A percentile compares a stretch with the other conserved stretches of the same genome.
Evolutionary conservation across 768 basidiomycete species (phyloP).

Genomic region (Boletus sp.): DNA sequence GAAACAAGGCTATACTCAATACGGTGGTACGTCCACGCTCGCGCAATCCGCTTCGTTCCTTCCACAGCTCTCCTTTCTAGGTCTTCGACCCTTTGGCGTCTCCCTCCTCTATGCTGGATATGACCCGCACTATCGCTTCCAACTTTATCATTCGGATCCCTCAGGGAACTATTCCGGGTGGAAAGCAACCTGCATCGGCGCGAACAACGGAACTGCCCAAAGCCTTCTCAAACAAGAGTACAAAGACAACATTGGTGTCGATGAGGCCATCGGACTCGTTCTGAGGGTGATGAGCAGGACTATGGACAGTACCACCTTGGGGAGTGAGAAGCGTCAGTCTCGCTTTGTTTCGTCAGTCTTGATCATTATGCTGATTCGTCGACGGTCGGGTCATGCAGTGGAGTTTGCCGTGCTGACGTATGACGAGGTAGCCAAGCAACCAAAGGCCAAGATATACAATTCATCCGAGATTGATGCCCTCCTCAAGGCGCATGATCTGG

Average conservation of each 20-base stretch:
- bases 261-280: conserved; percentile 90
- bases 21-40: conserved; percentile 62
- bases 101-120: conserved; percentile 96
- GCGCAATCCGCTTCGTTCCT: not conserved
- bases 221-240: conserved; percentile 97
- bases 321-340: conserved; percentile 88
- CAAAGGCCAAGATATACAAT: conserved; percentile 88
- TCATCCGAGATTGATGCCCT: conserved; percentile 86
- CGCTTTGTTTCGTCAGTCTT: conserved; percentile 21
- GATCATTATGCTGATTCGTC: not conserved
- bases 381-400: conserved; percentile 47
- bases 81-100: conserved; percentile 97
- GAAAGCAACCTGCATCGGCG: conserved; percentile 99
- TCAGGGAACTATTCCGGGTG: conserved; percentile 98
- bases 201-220: conserved; percentile 95
- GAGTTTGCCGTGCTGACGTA: conserved; percentile 94
- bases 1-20: conserved; percentile 99
- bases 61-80: conserved; percentile 27
- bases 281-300: conserved; percentile 98
- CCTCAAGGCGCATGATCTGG: conserved; percentile 72
- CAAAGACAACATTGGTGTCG: conserved; percentile 88
- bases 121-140: conserved; percentile 94
- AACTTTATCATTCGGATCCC: conserved; percentile 97
- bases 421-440: conserved; percentile 70
- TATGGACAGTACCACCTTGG: conserved; percentile 96